phyloP scores from a whole-genome alignment of 257 asterid genomes.

The Solanum habrochaites region DNA sequence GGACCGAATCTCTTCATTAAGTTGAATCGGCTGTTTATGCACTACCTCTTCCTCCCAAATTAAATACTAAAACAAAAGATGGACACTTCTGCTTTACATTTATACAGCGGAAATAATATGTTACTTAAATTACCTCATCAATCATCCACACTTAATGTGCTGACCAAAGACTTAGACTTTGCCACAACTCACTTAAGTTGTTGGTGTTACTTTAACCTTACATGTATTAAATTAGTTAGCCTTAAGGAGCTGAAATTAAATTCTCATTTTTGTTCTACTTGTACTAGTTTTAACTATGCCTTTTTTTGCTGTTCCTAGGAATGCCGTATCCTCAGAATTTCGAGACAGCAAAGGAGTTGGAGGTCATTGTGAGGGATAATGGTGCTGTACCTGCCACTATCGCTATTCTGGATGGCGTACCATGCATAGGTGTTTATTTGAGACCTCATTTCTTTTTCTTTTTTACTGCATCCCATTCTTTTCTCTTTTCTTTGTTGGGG shows the following conservation, averaged over 20 bases:
- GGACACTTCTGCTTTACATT: background rate
- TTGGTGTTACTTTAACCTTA: background rate
- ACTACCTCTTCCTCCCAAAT: background rate
- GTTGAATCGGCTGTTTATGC: background rate
- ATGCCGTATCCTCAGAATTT: slow-evolving; percentile 97
- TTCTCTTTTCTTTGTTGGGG: background rate
- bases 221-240: background rate
- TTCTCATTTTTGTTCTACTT: background rate
- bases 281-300: background rate
- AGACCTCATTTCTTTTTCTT: background rate
- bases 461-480: background rate
- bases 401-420: slow-evolving; percentile 82
- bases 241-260: background rate
- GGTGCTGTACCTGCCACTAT: slow-evolving; percentile 93
- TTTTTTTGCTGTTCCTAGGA: slow-evolving; percentile 25
- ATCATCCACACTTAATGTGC: background rate
- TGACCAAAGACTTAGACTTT: background rate
- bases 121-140: background rate
- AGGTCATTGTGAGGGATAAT: slow-evolving; percentile 55
- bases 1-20: background rate
- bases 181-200: background rate
- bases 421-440: slow-evolving; percentile 50
- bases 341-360: slow-evolving; percentile 77
- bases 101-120: background rate
- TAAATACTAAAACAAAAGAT: background rate